Evolutionary conservation across 305 asterid genomes (phyloP).

Genomic region (Fraxinus baroniana): DNA sequence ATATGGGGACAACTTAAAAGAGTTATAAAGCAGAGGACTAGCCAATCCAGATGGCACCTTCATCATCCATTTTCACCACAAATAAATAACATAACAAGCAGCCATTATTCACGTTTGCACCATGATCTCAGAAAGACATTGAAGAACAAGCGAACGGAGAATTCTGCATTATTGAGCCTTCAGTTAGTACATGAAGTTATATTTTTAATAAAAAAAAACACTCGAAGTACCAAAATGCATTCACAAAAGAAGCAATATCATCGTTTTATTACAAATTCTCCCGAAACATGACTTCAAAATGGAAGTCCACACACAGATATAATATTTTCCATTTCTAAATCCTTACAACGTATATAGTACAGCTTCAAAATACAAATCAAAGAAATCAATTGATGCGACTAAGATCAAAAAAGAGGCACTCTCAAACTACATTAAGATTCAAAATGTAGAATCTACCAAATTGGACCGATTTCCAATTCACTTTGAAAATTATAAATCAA

Average conservation of each 20-base stretch:
- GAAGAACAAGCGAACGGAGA: conserved; percentile 10
- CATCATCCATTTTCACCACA: conserved; percentile 26
- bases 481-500: neutral
- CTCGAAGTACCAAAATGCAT: neutral
- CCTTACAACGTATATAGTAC: neutral
- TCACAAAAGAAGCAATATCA: neutral
- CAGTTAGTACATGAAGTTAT: conserved; percentile 15
- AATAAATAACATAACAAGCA: conserved; percentile 15
- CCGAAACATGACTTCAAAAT: neutral
- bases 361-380: neutral
- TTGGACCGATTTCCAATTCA: conserved; percentile 26
- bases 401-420: neutral
- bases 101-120: conserved; percentile 16
- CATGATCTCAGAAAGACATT: conserved; percentile 25
- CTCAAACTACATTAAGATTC: conserved; percentile 1
- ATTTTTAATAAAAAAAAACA: neutral
- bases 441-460: conserved; percentile 15
- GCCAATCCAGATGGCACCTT: conserved; percentile 5
- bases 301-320: neutral
- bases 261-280: neutral
- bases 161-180: conserved; percentile 29
- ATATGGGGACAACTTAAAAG: neutral
- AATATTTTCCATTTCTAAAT: neutral
- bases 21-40: neutral
- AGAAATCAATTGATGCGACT: neutral